These are phyloP conservation scores for Erythrophleum fordii DNA, from an alignment of 306 rosid genomes.

Conservation along the genomic window DNA sequence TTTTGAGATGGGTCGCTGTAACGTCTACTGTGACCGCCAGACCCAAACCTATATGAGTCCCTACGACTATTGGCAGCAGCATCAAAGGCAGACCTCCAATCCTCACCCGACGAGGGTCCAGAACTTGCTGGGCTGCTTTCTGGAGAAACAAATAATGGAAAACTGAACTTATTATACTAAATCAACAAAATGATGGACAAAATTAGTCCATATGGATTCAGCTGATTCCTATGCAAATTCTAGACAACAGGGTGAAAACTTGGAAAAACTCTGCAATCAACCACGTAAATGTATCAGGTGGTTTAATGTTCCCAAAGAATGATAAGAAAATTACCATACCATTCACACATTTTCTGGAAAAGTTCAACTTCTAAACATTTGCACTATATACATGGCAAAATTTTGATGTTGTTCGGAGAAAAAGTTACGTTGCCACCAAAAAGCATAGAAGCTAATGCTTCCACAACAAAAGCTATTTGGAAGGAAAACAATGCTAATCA, in stretches of 20 bases:
- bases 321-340: not conserved
- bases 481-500: no score
- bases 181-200: constrained; percentile 10
- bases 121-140: constrained; percentile 52
- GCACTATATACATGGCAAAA: not conserved
- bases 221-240: constrained; percentile 29
- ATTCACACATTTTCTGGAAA: constrained; percentile 15
- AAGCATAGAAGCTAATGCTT: not conserved
- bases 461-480: not conserved
- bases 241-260: not conserved
- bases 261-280: not conserved
- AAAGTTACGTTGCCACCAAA: not conserved
- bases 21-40: constrained; percentile 59
- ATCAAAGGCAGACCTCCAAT: constrained; percentile 63
- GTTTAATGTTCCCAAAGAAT: not conserved
- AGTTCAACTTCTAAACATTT: not conserved
- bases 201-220: not conserved
- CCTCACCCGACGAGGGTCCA: constrained; percentile 51
- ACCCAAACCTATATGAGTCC: constrained; percentile 50
- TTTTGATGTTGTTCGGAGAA: not conserved
- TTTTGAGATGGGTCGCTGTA: constrained; percentile 62
- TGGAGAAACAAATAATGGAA: constrained; percentile 31
- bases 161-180: constrained; percentile 8
- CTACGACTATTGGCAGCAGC: constrained; percentile 52
- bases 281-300: not conserved